phyloP scores from a whole-genome alignment of 352 stramenopile genomes.

The Pythium periplocum region DNA sequence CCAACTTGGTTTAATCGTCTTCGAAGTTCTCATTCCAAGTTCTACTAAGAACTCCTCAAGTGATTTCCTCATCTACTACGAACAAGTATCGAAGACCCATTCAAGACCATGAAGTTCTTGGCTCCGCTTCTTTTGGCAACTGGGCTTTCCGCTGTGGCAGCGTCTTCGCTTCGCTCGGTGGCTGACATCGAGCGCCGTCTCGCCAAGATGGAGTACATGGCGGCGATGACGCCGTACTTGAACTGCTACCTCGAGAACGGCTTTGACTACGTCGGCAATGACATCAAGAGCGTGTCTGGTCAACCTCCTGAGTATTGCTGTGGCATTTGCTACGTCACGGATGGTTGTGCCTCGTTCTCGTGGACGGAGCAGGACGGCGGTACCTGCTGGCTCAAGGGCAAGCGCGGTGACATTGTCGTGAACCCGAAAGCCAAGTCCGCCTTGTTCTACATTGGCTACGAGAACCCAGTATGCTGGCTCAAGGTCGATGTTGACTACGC shows the following conservation, averaged over 20 bases:
- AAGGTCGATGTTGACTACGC: constrained; percentile 10
- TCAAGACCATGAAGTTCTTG: not conserved
- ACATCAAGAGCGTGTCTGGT: not conserved
- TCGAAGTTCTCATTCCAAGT: too few species aligned
- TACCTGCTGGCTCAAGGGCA: constrained; percentile 34
- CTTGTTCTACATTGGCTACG: not conserved
- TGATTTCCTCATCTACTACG: too few species aligned
- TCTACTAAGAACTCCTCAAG: too few species aligned
- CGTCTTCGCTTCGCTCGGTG: not conserved
- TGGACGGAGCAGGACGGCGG: constrained; percentile 19
- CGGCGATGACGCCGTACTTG: not conserved
- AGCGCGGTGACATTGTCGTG: not conserved
- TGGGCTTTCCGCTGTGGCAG: not conserved
- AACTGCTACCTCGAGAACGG: constrained; percentile 4
- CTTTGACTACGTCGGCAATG: constrained; percentile 1
- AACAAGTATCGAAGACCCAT: not conserved
- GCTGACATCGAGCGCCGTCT: not conserved
- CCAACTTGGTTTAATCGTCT: too few species aligned
- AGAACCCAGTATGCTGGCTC: not conserved
- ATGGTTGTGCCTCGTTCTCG: constrained; percentile 15
- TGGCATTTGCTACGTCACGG: constrained; percentile 13
- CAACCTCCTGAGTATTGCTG: constrained; percentile 3
- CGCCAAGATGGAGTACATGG: constrained; percentile 3
- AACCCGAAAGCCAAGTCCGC: not conserved
- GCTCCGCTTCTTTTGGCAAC: not conserved